Conservation (phyloP, 345 rosid genomes). For the Theobroma cacao region DNA sequence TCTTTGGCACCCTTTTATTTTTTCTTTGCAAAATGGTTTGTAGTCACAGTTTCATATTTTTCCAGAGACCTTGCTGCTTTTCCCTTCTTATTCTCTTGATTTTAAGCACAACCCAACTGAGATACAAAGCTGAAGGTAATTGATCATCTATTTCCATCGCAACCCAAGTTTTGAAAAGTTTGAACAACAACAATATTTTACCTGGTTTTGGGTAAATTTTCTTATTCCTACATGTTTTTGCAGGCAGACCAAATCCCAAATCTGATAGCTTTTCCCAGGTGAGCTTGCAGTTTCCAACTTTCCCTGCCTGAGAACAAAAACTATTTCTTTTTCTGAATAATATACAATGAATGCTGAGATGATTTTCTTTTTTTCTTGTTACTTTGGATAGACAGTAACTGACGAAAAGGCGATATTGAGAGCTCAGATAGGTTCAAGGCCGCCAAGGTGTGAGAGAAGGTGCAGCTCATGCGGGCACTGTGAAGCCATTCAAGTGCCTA, state of each 20-base stretch:
- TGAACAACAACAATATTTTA: not conserved
- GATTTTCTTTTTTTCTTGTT: not conserved
- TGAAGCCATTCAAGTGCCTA: slow-evolving; percentile 89
- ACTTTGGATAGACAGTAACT: slow-evolving; percentile 23
- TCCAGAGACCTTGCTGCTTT: slow-evolving; percentile 19
- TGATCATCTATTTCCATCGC: not conserved
- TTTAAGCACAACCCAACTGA: slow-evolving; percentile 48
- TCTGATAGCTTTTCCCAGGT: slow-evolving; percentile 40
- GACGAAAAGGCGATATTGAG: slow-evolving; percentile 45
- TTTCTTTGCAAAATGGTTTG: slow-evolving; percentile 30
- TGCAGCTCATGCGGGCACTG: slow-evolving; percentile 79
- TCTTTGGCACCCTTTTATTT: not conserved
- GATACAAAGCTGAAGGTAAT: slow-evolving; percentile 57
- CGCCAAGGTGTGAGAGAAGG: slow-evolving; percentile 82
- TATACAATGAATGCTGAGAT: not conserved
- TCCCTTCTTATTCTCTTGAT: slow-evolving; percentile 43
- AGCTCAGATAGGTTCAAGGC: slow-evolving; percentile 78
- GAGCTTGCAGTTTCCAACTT: not conserved
- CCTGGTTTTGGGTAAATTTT: not conserved
- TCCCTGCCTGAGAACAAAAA: not conserved
- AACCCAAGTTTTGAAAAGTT: not conserved
- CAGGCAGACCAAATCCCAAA: slow-evolving; percentile 59
- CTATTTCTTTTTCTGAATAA: not conserved
- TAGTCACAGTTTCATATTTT: slow-evolving; percentile 1
- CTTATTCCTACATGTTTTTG: slow-evolving; percentile 1